Evolutionary conservation across 129 eudicot species (phyloP).

Genomic region (Arctium lappa): DNA sequence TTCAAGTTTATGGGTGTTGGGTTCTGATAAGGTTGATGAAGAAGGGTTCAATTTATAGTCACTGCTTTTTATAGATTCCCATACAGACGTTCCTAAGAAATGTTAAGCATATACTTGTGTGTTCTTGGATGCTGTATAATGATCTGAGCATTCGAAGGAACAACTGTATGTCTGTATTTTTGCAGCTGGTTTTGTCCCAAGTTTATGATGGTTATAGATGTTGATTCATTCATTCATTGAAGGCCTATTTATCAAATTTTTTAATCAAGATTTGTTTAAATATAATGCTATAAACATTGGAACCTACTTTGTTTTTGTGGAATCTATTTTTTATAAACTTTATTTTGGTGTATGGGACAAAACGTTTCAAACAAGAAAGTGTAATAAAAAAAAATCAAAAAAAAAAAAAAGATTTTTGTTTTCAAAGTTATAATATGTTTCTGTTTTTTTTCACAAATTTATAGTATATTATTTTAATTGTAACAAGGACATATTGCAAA

Average conservation of each 20-base stretch:
- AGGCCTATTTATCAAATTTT: neutral
- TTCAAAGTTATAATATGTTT: neutral
- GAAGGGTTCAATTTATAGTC: slow-evolving; percentile 14
- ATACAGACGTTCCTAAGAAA: slow-evolving; percentile 1
- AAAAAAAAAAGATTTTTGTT: too few species aligned
- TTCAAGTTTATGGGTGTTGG: neutral
- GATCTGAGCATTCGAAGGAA: slow-evolving; percentile 21
- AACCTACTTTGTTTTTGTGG: neutral
- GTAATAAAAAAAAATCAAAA: too few species aligned
- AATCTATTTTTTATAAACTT: too few species aligned
- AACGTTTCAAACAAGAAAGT: neutral
- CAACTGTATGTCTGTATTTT: neutral
- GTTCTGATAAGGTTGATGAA: neutral
- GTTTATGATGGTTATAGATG: neutral
- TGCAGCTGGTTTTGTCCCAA: slow-evolving; percentile 1
- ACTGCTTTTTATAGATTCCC: neutral
- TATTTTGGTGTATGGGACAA: neutral
- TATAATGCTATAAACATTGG: neutral
- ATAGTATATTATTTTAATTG: too few species aligned
- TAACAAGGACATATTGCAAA: neutral
- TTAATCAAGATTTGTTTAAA: neutral
- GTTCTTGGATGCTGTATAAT: neutral
- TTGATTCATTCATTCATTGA: neutral
- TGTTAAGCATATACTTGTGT: slow-evolving; percentile 8
- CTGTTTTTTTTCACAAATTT: too few species aligned